Evolutionary conservation across 768 basidiomycete species (phyloP).

Genomic region (Auriscalpium microsporum): DNA sequence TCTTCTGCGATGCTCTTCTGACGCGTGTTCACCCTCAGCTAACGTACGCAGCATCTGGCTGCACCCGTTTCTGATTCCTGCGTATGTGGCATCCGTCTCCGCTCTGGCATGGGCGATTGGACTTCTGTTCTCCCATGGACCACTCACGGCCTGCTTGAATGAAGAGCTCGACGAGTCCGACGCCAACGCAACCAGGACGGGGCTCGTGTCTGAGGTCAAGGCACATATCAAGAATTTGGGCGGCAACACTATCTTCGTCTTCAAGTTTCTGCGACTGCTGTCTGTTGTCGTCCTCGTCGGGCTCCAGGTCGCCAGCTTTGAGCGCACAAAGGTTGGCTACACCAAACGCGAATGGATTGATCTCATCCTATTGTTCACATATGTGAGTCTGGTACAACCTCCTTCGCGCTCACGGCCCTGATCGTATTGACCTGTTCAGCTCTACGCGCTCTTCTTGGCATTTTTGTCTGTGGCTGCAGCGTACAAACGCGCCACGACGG

Average conservation of each 20-base stretch:
- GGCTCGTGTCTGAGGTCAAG: conserved; percentile 9
- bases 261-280: conserved; percentile 38
- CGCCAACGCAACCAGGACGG: neutral
- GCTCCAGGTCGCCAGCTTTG: conserved; percentile 37
- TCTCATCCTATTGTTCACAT: neutral
- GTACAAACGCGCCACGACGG: neutral
- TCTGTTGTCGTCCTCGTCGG: conserved; percentile 40
- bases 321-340: conserved; percentile 23
- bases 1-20: neutral
- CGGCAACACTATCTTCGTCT: conserved; percentile 38
- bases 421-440: neutral
- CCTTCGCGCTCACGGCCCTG: too few species aligned
- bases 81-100: neutral
- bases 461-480: neutral
- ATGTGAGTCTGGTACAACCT: neutral
- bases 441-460: neutral
- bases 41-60: neutral
- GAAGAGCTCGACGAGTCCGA: neutral
- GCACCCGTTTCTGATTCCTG: neutral
- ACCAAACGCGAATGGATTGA: conserved; percentile 11
- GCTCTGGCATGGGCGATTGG: neutral
- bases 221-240: conserved; percentile 34
- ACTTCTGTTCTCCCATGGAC: neutral
- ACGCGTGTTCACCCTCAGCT: neutral
- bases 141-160: neutral